Base-by-base conservation (phyloP, 2,329 filamentous ascomycete species). In the Pyrenochaeta sp. region DNA sequence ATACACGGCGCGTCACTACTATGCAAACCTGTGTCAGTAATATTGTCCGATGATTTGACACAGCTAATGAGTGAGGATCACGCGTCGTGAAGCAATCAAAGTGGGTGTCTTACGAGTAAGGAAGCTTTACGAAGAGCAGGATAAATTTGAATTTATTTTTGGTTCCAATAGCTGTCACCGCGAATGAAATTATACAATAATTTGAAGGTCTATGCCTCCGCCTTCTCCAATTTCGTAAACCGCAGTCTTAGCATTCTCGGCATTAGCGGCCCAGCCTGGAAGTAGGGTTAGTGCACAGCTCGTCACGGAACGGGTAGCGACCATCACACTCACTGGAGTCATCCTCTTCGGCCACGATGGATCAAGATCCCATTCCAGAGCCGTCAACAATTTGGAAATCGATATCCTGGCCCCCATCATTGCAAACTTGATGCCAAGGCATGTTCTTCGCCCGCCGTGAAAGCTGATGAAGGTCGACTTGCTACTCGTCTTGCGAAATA, bases 351-450 rank as follows among this genome's bases (percentile, higher is more conserved):
- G 51, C 70, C 71, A 76, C 7, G 53, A 60, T 11, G 71, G 69
- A 57, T 76, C 73, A 33, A 76, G 44, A 5, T 37, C 56, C 73
- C 73, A 77, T 17, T 51, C 43, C 15, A 74, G 39, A 30, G 54
- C 55, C 32, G 53, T 56, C n/a, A 75, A 53, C 43, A 77, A 55
- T 30, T 65, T 60, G 4, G 66, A 65, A 32, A 77, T 49, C 0
- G 69, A 68, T 6, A 67, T 50, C 35, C 70, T 66, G 21, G 73
- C 58, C 43, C 73, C 62, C 33, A 74, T 46, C 56, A 77, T 40
- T 17, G 75, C 75, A 49, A 75, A 77, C 29, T 60, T 63, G 60
- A 76, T 68, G 1, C 76, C 76, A n/a, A 77, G 61, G 51, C 76
- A 77, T 5, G 71, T 71, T 21, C 76, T 62, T 7, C 64, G 60